These are phyloP conservation scores for Septoria linicola DNA, from an alignment of 2,329 filamentous ascomycete genomes.

Conservation along the genomic window DNA sequence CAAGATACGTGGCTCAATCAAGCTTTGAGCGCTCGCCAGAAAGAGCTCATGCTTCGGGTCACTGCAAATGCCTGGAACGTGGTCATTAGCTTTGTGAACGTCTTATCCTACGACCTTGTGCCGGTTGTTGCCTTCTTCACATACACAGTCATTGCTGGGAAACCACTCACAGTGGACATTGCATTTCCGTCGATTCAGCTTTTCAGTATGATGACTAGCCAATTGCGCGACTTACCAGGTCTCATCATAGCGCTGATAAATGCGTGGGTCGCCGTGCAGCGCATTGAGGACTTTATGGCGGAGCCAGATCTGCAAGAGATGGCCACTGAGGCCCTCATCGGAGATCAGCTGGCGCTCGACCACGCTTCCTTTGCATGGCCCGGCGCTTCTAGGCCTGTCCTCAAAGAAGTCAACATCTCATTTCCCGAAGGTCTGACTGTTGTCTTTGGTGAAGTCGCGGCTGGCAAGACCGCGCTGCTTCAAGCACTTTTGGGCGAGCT, in stretches of 20 bases:
- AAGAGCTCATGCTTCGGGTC: constrained; percentile 65
- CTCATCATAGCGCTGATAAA: constrained; percentile 77
- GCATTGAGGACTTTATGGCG: constrained; percentile 82
- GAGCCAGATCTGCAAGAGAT: constrained; percentile 68
- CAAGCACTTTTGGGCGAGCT: constrained; percentile 61
- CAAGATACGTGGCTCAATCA: constrained; percentile 70
- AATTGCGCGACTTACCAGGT: constrained; percentile 70
- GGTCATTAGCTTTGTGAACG: constrained; percentile 67
- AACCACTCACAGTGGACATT: constrained; percentile 71
- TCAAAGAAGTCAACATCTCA: constrained; percentile 54
- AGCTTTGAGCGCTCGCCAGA: constrained; percentile 66
- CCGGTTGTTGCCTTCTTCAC: constrained; percentile 79
- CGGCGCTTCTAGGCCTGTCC: constrained; percentile 58
- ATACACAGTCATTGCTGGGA: constrained; percentile 70
- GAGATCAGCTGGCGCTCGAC: constrained; percentile 50
- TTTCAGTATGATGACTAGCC: constrained; percentile 71
- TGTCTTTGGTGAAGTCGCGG: constrained; percentile 62
- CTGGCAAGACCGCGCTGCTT: constrained; percentile 62
- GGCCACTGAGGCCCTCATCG: constrained; percentile 38
- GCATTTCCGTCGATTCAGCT: constrained; percentile 84
- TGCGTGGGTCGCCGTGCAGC: constrained; percentile 74
- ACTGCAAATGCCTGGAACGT: constrained; percentile 63
- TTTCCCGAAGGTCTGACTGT: constrained; percentile 60
- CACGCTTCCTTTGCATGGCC: constrained; percentile 79
- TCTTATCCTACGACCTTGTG: constrained; percentile 70